Evolutionary conservation across 495 filamentous ascomycete genomes (phyloP).

Genomic region (Halenospora varia): DNA sequence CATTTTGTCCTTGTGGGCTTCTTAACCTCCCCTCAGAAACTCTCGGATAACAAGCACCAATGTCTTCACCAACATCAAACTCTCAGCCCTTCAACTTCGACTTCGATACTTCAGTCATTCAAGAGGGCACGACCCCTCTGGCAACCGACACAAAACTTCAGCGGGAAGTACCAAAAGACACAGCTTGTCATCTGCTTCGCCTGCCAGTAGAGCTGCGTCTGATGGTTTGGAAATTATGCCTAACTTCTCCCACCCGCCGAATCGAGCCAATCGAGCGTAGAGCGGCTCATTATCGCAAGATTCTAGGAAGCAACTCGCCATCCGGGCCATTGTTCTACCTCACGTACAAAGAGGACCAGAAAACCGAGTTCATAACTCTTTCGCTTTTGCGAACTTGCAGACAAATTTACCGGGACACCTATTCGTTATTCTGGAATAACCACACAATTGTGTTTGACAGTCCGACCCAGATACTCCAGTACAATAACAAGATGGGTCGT

Average conservation of each 20-base stretch:
- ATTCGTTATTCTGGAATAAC: background rate
- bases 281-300: background rate
- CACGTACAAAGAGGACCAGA: background rate
- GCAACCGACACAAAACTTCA: background rate
- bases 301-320: background rate
- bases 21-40: no score
- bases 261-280: background rate
- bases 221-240: background rate
- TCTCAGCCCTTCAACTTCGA: no score
- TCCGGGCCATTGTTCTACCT: slow-evolving; percentile 11
- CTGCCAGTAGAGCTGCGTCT: background rate
- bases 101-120: background rate
- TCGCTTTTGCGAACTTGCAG: slow-evolving; percentile 10
- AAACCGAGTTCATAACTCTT: background rate
- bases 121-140: background rate
- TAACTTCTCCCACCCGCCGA: background rate
- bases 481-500: background rate
- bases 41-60: no score
- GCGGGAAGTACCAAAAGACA: background rate
- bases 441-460: background rate
- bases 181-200: background rate
- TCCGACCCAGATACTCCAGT: background rate
- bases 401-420: slow-evolving; percentile 4
- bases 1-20: no score
- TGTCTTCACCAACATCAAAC: no score